These are phyloP conservation scores for Mycena crocata DNA, from an alignment of 768 basidiomycete genomes.

Conservation along the genomic window DNA sequence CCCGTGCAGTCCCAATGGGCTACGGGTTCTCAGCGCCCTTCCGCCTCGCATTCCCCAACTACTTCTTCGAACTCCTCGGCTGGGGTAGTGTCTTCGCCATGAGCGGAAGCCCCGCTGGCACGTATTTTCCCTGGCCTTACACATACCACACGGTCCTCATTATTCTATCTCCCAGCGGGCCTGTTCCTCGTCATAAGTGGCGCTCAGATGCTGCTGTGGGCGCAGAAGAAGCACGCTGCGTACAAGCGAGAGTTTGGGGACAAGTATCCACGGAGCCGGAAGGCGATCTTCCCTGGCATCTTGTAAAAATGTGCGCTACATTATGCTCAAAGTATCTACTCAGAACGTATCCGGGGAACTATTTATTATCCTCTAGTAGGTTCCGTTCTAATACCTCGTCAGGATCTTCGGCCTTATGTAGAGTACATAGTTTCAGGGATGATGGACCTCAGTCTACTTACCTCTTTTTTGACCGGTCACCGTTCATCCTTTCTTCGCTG, in stretches of 20 bases:
- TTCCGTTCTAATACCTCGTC: too few relatives aligned
- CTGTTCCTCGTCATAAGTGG: constrained; percentile 73
- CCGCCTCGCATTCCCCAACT: constrained; percentile 89
- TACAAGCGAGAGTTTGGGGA: constrained; percentile 96
- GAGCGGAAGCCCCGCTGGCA: constrained; percentile 83
- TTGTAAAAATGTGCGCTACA: too few relatives aligned
- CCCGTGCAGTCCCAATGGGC: constrained; percentile 89
- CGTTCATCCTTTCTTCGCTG: too few relatives aligned
- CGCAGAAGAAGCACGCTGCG: constrained; percentile 86
- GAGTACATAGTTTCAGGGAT: too few relatives aligned
- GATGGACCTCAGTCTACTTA: too few relatives aligned
- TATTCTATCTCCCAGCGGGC: constrained; percentile 58
- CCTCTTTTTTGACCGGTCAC: too few relatives aligned
- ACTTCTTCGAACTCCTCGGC: constrained; percentile 87
- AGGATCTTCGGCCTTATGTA: too few relatives aligned
- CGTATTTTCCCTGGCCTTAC: constrained; percentile 26
- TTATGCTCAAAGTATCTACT: too few relatives aligned
- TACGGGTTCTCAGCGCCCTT: constrained; percentile 80
- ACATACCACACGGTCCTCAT: constrained; percentile 6
- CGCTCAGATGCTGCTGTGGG: constrained; percentile 87
- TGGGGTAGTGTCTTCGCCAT: constrained; percentile 81
- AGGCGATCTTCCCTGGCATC: constrained; percentile 84
- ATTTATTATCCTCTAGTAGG: too few relatives aligned
- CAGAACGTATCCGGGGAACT: too few relatives aligned
- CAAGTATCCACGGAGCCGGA: constrained; percentile 80